Percentiles rank a stretch among this genome's conserved stretches.
phyloP scores from a whole-genome alignment of 108 stramenopile genomes.

The Asterionellopsis glacialis region DNA sequence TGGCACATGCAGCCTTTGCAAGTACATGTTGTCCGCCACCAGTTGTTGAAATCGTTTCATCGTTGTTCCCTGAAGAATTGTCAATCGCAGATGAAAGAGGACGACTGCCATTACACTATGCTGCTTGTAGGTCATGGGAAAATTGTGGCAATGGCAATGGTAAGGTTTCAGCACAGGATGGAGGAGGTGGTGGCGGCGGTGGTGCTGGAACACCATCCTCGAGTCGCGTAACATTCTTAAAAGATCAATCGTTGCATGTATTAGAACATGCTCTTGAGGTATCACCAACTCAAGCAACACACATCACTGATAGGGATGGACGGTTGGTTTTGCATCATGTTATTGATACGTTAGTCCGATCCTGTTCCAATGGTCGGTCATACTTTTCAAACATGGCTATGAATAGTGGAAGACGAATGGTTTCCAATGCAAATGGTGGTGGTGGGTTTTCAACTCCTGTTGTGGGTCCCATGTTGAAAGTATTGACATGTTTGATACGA shows the following conservation, averaged over 20 bases:
- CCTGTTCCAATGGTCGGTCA: constrained; percentile 36
- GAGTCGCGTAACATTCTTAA: constrained; percentile 15
- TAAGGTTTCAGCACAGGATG: too few species aligned
- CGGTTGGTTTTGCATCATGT: constrained; percentile 59
- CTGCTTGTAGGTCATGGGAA: constrained; percentile 46
- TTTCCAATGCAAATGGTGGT: background rate
- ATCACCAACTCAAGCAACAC: constrained; percentile 30
- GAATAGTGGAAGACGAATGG: constrained; percentile 20
- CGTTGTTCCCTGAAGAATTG: constrained; percentile 51
- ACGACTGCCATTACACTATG: constrained; percentile 56
- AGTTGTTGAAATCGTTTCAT: constrained; percentile 42
- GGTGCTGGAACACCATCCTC: constrained; percentile 14
- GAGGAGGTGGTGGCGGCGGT: too few species aligned
- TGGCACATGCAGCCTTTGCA: constrained; percentile 49
- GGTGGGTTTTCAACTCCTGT: constrained; percentile 9
- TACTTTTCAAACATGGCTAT: constrained; percentile 3
- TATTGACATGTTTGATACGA: constrained; percentile 34
- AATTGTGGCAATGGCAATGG: constrained; percentile 40
- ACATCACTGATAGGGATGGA: constrained; percentile 26
- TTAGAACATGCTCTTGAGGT: constrained; percentile 40
- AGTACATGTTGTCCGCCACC: constrained; percentile 47
- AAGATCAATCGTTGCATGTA: constrained; percentile 39
- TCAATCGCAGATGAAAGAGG: constrained; percentile 32
- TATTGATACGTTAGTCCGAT: constrained; percentile 48
- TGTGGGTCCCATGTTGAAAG: constrained; percentile 29